Conservation (phyloP, 192 early-diverging fungal genomes). For the Umbelopsis sp. region DNA sequence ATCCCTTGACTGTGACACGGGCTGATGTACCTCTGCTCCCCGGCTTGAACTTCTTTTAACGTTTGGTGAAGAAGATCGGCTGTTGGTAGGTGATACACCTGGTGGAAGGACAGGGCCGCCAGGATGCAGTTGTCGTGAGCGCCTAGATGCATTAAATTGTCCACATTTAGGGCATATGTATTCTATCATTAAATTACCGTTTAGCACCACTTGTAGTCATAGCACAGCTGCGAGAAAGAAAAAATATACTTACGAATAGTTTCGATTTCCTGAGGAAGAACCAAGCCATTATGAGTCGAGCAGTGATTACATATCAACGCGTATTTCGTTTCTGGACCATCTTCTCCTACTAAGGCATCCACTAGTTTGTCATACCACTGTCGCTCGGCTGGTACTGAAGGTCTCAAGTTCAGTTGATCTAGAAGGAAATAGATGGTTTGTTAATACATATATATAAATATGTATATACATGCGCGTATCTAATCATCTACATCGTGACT, state of each 20-base stretch:
- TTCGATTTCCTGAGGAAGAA: conserved; percentile 78
- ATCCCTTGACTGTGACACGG: background rate
- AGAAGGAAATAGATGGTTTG: too few species aligned
- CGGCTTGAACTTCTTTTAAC: background rate
- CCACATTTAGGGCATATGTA: conserved; percentile 60
- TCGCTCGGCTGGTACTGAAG: conserved; percentile 25
- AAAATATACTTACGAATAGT: conserved; percentile 55
- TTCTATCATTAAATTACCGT: conserved; percentile 32
- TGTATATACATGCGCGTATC: too few species aligned
- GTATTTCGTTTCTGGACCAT: conserved; percentile 86
- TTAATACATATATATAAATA: too few species aligned
- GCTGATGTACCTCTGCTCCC: background rate
- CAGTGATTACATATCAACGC: conserved; percentile 93
- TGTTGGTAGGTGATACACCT: background rate
- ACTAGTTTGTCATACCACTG: conserved; percentile 92
- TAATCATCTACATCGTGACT: background rate
- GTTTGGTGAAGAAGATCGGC: background rate
- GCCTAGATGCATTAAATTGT: conserved; percentile 55
- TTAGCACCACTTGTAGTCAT: background rate
- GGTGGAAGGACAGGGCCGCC: conserved; percentile 28
- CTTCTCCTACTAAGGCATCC: conserved; percentile 91
- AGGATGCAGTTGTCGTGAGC: conserved; percentile 30
- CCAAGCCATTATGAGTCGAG: conserved; percentile 92
- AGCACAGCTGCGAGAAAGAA: background rate
- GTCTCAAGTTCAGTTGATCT: conserved; percentile 6